Conservation (phyloP, 23 red algal species). For the Cyanidiococcus yangmingshanensis region DNA sequence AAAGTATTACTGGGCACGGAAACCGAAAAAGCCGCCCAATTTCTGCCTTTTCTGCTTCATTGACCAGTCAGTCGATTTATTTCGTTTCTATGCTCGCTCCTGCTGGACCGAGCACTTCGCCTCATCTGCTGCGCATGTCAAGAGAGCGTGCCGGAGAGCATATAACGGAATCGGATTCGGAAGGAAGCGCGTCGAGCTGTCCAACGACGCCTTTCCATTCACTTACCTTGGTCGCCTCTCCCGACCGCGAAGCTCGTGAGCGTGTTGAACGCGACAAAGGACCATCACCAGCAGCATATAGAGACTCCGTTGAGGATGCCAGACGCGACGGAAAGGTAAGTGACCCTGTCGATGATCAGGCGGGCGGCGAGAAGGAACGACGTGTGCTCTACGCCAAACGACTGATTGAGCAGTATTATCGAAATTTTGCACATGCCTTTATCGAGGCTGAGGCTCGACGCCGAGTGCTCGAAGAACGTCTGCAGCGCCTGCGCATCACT, state of each 20-base stretch:
- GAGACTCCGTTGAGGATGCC: no score
- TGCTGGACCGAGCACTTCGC: neutral
- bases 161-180: neutral
- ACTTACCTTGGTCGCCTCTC: neutral
- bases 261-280: no score
- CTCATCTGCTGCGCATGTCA: neutral
- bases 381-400: slow-evolving; percentile 51
- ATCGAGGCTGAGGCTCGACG: slow-evolving; percentile 41
- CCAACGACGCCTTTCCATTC: neutral
- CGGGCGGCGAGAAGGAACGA: slow-evolving; percentile 27
- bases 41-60: no score
- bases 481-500: slow-evolving; percentile 34
- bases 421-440: slow-evolving; percentile 45
- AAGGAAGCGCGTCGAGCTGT: neutral
- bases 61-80: no score
- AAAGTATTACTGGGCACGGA: no score
- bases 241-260: no score
- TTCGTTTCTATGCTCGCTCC: neutral
- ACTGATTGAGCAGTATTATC: slow-evolving; percentile 72
- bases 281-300: no score
- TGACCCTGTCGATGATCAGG: no score
- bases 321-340: no score
- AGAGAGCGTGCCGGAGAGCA: neutral
- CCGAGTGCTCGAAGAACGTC: slow-evolving; percentile 20
- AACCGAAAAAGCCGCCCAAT: no score